Base-by-base conservation (phyloP, 306 rosid genomes). In the Rosa rugosa region DNA sequence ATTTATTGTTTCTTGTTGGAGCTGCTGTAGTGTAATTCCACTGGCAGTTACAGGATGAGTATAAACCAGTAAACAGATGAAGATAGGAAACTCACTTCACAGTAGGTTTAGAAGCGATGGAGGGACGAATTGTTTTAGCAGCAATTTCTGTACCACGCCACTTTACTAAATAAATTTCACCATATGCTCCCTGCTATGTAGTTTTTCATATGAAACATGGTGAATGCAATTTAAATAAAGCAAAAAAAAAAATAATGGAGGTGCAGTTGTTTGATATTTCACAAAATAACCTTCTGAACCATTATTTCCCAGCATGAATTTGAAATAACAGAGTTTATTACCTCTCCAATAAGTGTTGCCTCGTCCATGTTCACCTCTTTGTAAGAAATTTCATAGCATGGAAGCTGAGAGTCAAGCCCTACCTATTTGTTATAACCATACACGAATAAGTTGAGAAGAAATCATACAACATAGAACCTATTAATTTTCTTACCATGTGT, bases 91-190 rank as follows among this genome's bases (percentile, higher is more conserved):
- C 80, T 60, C 20, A 81, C 80, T 71, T 81, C 16, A 76, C 80
- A 1, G 5, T 38, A 1, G 77, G 72, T 70, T 76, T 60, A 11
- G 80, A 81, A 38, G 84, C 73, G 11, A 81, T 69, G 49, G 77
- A 76, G 40, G 84, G 71, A 10, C 84, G 84, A 18, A 81, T 81
- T 60, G 80, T 81, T 59, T 81, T 81, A 6, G 84, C 84, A 62
- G 84, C 84, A 62, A 76, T 73, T 49, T 81, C 73, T 46, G 84
- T 81, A 12, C 84, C 80, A 5, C 84, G 80, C 84, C 84, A 81
- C 11, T 71, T 81, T 6, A 81, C 77, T 50, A 81, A 62, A 62
- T 76, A 81, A 75, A 81, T 70, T 75, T 81, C 80, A 22, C 80
- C 84, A 49, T 60, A 81, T 12, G 84, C 45, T 69, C 84, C 84